These are phyloP conservation scores for Heteromeles arbutifolia DNA, from an alignment of 306 rosid species.

Conservation along the genomic window DNA sequence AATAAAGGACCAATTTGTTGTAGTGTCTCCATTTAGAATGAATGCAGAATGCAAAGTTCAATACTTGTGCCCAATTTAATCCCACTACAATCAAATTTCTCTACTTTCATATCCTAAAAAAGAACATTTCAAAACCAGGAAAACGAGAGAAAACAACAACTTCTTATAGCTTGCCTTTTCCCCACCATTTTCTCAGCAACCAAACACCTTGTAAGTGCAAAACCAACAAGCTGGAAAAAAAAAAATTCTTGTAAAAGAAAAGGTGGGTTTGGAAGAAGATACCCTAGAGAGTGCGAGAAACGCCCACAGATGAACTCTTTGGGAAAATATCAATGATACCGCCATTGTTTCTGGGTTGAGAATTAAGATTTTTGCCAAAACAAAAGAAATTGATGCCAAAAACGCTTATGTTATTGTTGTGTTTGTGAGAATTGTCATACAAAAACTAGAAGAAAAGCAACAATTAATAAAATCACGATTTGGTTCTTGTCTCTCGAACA, in stretches of 20 bases:
- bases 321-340: constrained; percentile 45
- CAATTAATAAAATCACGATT: neutral
- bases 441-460: neutral
- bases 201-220: neutral
- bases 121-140: neutral
- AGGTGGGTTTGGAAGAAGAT: neutral
- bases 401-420: neutral
- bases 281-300: constrained; percentile 41
- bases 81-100: neutral
- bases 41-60: neutral
- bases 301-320: constrained; percentile 18
- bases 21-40: neutral
- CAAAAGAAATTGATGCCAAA: neutral
- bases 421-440: neutral
- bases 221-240: neutral
- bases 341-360: constrained; percentile 29
- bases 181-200: neutral
- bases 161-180: neutral
- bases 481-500: neutral
- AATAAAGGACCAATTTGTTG: no score
- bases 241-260: neutral
- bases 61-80: neutral
- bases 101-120: neutral
- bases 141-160: neutral
- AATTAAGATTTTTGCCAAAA: neutral